Conservation (phyloP, 164 flowering plant genomes). For the Euptelea pleiosperma region DNA sequence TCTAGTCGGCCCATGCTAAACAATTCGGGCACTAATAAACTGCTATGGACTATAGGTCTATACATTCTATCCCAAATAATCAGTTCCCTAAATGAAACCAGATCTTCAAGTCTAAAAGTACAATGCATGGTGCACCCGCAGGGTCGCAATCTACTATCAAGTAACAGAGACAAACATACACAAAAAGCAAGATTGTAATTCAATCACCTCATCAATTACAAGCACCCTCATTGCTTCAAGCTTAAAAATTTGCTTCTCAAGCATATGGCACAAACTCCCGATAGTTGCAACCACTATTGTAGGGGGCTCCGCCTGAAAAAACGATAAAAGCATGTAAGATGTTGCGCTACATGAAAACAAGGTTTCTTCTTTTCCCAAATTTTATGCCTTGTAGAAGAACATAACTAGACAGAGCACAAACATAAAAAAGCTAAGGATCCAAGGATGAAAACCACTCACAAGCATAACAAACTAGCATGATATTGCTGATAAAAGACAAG, state of each 20-base stretch:
- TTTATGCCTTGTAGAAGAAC: neutral
- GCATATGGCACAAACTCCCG: slow-evolving; percentile 76
- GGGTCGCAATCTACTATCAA: neutral
- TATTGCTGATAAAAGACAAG: no score
- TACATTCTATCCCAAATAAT: no score
- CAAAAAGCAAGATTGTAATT: neutral
- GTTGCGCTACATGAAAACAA: neutral
- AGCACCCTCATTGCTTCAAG: slow-evolving; percentile 68
- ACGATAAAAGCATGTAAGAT: slow-evolving; percentile 1
- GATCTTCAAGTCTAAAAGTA: no score
- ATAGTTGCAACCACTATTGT: slow-evolving; percentile 80
- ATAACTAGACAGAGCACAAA: neutral
- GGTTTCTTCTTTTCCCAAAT: neutral
- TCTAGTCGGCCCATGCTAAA: no score
- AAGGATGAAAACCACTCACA: no score
- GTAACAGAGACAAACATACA: neutral
- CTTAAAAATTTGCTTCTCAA: slow-evolving; percentile 60
- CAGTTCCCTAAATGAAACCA: no score
- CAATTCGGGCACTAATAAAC: no score
- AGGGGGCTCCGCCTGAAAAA: slow-evolving; percentile 88
- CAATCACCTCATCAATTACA: slow-evolving; percentile 84
- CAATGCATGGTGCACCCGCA: no score
- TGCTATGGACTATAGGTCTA: no score
- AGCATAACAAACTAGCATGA: no score
- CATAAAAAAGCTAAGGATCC: neutral